phyloP scores from a whole-genome alignment of 768 basidiomycete genomes.

The Tephrocybe rancida region DNA sequence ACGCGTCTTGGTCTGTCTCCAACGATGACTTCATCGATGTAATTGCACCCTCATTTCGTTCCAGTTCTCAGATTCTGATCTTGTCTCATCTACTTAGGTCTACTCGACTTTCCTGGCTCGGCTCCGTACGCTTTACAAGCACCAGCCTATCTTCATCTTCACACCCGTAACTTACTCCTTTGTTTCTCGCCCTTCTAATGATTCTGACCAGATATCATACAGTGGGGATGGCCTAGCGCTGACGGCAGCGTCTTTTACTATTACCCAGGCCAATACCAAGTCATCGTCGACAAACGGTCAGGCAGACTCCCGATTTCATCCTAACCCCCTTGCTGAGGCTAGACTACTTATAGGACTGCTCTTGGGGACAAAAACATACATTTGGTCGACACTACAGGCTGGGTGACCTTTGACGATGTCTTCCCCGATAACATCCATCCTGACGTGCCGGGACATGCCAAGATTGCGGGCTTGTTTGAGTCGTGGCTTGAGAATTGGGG shows the following conservation, averaged over 20 bases:
- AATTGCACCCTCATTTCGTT: too few species aligned
- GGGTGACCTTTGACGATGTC: slow-evolving; percentile 53
- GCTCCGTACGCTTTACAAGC: slow-evolving; percentile 43
- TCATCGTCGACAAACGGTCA: slow-evolving; percentile 44
- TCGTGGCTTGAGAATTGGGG: slow-evolving; percentile 52
- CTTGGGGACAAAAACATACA: slow-evolving; percentile 50
- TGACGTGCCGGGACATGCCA: slow-evolving; percentile 44
- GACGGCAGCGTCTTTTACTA: slow-evolving; percentile 43
- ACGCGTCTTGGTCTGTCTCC: slow-evolving; percentile 53
- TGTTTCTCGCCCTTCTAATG: neutral
- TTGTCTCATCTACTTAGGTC: slow-evolving; percentile 36
- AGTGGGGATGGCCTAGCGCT: slow-evolving; percentile 62
- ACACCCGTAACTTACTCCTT: slow-evolving; percentile 39
- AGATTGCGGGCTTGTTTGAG: slow-evolving; percentile 48
- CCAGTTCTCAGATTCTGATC: neutral
- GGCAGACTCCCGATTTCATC: neutral
- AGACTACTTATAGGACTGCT: slow-evolving; percentile 28
- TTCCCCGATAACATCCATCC: slow-evolving; percentile 55
- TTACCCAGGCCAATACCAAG: slow-evolving; percentile 47
- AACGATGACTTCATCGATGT: slow-evolving; percentile 45
- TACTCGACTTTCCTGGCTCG: slow-evolving; percentile 48
- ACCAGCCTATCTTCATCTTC: slow-evolving; percentile 54
- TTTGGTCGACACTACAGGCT: slow-evolving; percentile 58
- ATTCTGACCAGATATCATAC: neutral
- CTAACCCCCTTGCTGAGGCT: neutral